A percentile compares a stretch with the other conserved stretches of the same genome.
Conservation (phyloP, 2,329 filamentous ascomycete species). For the Cladosporium sp. region DNA sequence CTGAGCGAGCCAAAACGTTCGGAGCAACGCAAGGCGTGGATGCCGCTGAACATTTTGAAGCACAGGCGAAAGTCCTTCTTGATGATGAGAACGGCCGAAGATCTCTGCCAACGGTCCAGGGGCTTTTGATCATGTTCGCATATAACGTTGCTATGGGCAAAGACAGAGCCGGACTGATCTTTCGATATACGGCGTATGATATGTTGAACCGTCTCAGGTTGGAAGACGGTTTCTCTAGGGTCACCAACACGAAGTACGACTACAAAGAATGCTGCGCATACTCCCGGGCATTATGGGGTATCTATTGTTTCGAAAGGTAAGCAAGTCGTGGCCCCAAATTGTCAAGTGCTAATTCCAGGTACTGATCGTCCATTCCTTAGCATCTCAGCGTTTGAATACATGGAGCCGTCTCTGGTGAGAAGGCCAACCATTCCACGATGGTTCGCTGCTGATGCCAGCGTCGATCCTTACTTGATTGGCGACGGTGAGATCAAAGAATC, state of each 20-base stretch:
- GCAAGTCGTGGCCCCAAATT: not conserved
- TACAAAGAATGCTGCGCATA: not conserved
- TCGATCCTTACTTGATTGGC: slow-evolving; percentile 8
- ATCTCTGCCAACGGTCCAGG: slow-evolving; percentile 12
- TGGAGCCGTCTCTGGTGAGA: slow-evolving; percentile 11
- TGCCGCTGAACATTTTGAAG: not conserved
- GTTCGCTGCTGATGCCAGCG: slow-evolving; percentile 5
- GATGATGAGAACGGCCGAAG: slow-evolving; percentile 6
- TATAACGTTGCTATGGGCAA: not conserved
- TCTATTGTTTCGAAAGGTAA: slow-evolving; percentile 18
- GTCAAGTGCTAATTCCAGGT: not conserved
- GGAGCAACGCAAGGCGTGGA: slow-evolving; percentile 9
- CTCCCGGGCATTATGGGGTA: slow-evolving; percentile 16
- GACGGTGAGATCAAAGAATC: not conserved
- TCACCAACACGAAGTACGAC: not conserved
- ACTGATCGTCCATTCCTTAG: not conserved
- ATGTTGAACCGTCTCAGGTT: slow-evolving; percentile 6
- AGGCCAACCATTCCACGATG: slow-evolving; percentile 2
- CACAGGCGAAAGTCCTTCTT: slow-evolving; percentile 2
- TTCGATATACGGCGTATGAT: slow-evolving; percentile 6
- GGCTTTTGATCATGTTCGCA: slow-evolving; percentile 5
- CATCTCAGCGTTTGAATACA: slow-evolving; percentile 12
- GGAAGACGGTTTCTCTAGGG: not conserved
- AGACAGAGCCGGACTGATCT: slow-evolving; percentile 13
- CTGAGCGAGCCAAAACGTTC: slow-evolving; percentile 6